A percentile compares a stretch with the other conserved stretches of the same genome.
phyloP scores from a whole-genome alignment of 768 basidiomycete species.

The Termitomyces sp. region DNA sequence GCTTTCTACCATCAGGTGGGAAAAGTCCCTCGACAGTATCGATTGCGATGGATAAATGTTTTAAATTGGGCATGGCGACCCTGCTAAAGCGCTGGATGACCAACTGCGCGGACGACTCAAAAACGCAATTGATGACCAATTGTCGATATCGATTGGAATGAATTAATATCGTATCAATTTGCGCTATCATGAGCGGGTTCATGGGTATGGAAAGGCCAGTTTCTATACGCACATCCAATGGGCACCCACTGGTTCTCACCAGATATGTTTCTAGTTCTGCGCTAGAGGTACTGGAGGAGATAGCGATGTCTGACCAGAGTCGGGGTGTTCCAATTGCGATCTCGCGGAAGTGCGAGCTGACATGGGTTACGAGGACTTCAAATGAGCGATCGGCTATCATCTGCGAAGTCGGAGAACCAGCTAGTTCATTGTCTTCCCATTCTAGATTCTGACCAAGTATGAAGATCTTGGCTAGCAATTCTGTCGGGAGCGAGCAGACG shows the following conservation, averaged over 20 bases:
- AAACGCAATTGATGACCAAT: slow-evolving; percentile 23
- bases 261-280: slow-evolving; percentile 25
- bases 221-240: slow-evolving; percentile 28
- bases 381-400: slow-evolving; percentile 17
- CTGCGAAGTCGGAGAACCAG: background rate
- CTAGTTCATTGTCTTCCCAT: slow-evolving; percentile 6
- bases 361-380: slow-evolving; percentile 33
- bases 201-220: slow-evolving; percentile 5
- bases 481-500: slow-evolving; percentile 23
- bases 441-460: slow-evolving; percentile 18
- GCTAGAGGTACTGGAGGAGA: slow-evolving; percentile 15
- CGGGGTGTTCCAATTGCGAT: slow-evolving; percentile 29
- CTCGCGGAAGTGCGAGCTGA: slow-evolving; percentile 30
- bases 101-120: slow-evolving; percentile 20
- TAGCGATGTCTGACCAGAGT: slow-evolving; percentile 35
- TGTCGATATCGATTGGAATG: slow-evolving; percentile 31
- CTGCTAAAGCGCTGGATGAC: slow-evolving; percentile 25
- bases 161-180: slow-evolving; percentile 24
- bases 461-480: slow-evolving; percentile 28
- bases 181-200: slow-evolving; percentile 12
- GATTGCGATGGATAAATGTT: slow-evolving; percentile 33
- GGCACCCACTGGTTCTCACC: slow-evolving; percentile 24
- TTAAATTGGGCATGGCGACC: slow-evolving; percentile 24
- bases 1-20: slow-evolving; percentile 17
- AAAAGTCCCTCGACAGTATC: slow-evolving; percentile 22